Base-by-base conservation (phyloP, 192 early-diverging fungal genomes). In the Dissophora ornata region DNA sequence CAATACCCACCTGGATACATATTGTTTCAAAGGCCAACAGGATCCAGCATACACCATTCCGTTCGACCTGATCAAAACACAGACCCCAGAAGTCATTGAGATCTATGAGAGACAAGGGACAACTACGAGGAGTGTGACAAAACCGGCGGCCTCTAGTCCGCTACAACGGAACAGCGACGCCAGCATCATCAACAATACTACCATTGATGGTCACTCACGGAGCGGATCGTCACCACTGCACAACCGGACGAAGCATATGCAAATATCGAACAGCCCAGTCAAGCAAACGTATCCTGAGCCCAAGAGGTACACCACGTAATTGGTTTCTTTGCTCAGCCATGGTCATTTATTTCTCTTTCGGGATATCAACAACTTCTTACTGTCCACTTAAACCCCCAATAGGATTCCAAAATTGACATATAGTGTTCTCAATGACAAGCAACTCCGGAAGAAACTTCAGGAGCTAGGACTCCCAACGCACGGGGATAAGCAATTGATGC, bases 361-460 rank as follows among this genome's bases (percentile, higher is more conserved):
- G 18, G 7, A 46, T 33, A 55, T 40, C 30, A 15, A 5, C 29
- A 4, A 15, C 49, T 2, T 5, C 42, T 26, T 21, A 36, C n/a
- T 9, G 33, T 47, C 28, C 33, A 15, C 34, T 36, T 49, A 13
- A 44, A 70, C 4, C 18, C 21, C 10, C 52, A 64, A 8, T 34
- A 85, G 83, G 38, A 79, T 83, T n/a, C 61, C 62, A 32, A 82
- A 80, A 33, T 47, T 86, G 24, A 67, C 81, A 0, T 83, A 86
- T 40, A 71, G 70, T 28, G 60, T 86, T 26, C 41, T 82, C 19
- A 74, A 69, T 0, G 81, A 79, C 41, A 81, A 81, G 42, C 67
- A 77, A 15, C 57, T 85, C 18, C 41, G 78, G 25, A 67, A 74
- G 25, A 71, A 78, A 46, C 41, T 85, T n/a, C 47, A 75, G 80